Evolutionary conservation across 2,329 filamentous ascomycete species (phyloP), one percentile per base, ranked within the genome.

Genomic region (Trichoderma brevicompactum): DNA sequence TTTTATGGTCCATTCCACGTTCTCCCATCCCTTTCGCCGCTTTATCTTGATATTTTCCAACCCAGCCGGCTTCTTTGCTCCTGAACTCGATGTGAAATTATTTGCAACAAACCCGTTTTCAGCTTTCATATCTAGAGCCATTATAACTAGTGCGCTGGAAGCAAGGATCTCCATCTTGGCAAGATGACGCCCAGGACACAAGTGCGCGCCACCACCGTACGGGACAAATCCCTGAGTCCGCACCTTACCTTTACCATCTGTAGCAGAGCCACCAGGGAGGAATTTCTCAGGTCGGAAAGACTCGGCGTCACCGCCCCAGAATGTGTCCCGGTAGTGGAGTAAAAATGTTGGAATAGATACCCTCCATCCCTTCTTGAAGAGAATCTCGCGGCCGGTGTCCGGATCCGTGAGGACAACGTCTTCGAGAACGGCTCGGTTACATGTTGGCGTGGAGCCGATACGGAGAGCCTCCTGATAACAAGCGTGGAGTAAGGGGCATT

Each of bases 401-500:
- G 44, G 44, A 19, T 62, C 58, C 10, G 23, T 41, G 17, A 52
- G 34, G 15, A 62, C 23, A 9, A 62, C 38, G 9, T 62, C 58
- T 62, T 62, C 58, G n/a, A 62, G 44, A 32, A 41, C 58, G 12
- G 23, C 34, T n/a, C 58, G n/a, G n/a, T 62, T 62, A 13, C 44
- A 50, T 6, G 46, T 62, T 12, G 58, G 44, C 9, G 36, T 50
- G 46, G 43, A 49, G 15, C 58, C 58, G 40, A 62, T 36, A 2
- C 58, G 43, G 10, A 62, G 58, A 49, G 58, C 43, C 34, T 62
- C 58, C 38, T 62, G 58, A 34, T 62, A 62, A 15, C 43, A 49
- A 49, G 44, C 44, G 2, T 41, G 7, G 7, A 62, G 58, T 13
- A 50, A 32, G 7, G 58, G 58, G 15, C 38, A 43, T 5, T 46